Evolutionary conservation across 805 yeast species (phyloP), one percentile per base, ranked within the genome.

Genomic region (Blastobotrys americana): DNA sequence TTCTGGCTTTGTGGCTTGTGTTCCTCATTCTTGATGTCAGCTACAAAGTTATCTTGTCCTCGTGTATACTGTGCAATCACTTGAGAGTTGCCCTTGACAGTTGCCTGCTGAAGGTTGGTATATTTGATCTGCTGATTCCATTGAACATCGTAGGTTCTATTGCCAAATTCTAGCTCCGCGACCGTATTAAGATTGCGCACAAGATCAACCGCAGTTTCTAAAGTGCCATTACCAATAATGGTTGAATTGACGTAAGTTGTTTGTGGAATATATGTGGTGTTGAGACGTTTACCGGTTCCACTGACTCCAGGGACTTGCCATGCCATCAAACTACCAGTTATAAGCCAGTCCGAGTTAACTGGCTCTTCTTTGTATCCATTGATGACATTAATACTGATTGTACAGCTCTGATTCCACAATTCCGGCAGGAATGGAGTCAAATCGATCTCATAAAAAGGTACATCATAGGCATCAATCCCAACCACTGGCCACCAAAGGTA

Each of bases 401-500:
- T 25, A 8, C 10, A 25, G 31, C 31, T 25, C 31, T 8, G 63
- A 17, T 63, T 48, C 88, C 89, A 83, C 23, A 86, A 59, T n/a
- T 66, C 59, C 2, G 95, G 93, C 47, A 86, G 63, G 49, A 79
- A 70, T 0, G 84, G 77, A 8, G 90, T 75, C 39, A 87, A 55
- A 51, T 87, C 95, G 38, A 87, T 59, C 45, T 78, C 80, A 51
- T 82, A 68, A n/a, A 82, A 72, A 15, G 77, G 78, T 23, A 86
- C 66, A 59, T 87, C 94, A 63, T 79, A 84, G 0, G 95, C 81
- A 47, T 78, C 73, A 16, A 74, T 71, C 2, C 85, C 80, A 4
- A 86, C 95, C 49, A 84, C 77, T 2, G 95, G 86, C 38, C 73
- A 70, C 96, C 96, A 87, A 41, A 86, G 64, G 3, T 81, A 71